Conservation (phyloP, 192 early-diverging fungal genomes). For the Umbelopsis sp. region DNA sequence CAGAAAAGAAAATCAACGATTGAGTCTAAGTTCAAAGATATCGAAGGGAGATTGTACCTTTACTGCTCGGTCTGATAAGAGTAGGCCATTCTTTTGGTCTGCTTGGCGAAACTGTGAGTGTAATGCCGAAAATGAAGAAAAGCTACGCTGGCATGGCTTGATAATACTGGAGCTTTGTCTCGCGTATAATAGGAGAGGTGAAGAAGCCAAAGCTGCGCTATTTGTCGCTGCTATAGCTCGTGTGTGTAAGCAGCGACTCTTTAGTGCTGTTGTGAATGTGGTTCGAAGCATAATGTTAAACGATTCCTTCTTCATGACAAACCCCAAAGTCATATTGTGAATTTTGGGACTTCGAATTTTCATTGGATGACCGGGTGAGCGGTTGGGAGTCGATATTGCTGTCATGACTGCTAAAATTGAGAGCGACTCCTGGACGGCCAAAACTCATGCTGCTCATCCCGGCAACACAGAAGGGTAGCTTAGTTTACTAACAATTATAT, state of each 20-base stretch:
- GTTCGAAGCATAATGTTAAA: constrained; percentile 11
- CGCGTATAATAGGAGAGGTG: neutral
- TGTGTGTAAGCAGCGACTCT: neutral
- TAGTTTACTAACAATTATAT: too few relatives aligned
- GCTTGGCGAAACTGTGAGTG: neutral
- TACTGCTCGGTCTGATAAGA: constrained; percentile 53
- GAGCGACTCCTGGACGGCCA: too few relatives aligned
- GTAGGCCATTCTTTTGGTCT: constrained; percentile 30
- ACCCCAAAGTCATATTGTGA: neutral
- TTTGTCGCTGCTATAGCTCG: neutral
- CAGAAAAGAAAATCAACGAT: neutral
- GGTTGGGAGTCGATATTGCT: too few relatives aligned
- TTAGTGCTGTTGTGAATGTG: neutral
- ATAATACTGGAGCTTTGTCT: neutral
- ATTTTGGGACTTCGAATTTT: neutral
- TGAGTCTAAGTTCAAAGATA: neutral
- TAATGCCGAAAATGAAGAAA: neutral
- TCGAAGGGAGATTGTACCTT: constrained; percentile 36
- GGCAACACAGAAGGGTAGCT: too few relatives aligned
- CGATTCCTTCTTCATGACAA: neutral
- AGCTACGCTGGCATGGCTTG: neutral
- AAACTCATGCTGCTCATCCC: too few relatives aligned
- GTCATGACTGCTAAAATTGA: too few relatives aligned
- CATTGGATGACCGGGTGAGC: neutral
- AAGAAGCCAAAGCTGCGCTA: neutral